Conservation (phyloP, 495 filamentous ascomycete species). For the Bathelium albidoporum region DNA sequence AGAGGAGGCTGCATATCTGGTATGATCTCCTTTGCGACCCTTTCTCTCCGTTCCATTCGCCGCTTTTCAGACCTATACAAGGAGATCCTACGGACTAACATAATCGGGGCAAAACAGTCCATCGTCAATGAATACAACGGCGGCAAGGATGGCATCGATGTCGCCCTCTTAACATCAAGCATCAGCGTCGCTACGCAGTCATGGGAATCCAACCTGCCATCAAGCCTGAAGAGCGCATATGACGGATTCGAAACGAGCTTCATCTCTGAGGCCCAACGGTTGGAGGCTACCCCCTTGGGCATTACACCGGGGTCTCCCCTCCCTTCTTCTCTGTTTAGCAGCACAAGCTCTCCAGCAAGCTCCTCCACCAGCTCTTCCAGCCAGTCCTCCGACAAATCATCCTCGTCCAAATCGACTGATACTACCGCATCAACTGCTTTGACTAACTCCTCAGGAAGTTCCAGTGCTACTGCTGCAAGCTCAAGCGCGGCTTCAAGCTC, state of each 20-base stretch:
- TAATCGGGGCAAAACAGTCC: not conserved
- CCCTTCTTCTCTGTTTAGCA: not conserved
- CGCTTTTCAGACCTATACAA: too few species aligned
- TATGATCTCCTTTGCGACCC: not conserved
- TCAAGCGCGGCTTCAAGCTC: not conserved
- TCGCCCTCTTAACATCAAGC: not conserved
- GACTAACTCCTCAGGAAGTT: not conserved
- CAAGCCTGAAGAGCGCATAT: not conserved
- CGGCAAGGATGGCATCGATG: not conserved
- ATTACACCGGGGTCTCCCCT: not conserved
- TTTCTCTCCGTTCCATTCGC: not conserved
- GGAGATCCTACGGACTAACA: not conserved
- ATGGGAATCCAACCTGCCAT: not conserved
- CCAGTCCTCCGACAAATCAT: not conserved
- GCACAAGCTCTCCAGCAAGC: not conserved
- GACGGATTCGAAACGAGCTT: slow-evolving; percentile 1
- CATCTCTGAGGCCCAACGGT: not conserved
- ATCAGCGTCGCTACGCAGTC: not conserved
- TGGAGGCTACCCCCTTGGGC: not conserved
- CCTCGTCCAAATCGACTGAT: not conserved
- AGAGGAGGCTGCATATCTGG: not conserved
- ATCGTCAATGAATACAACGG: not conserved
- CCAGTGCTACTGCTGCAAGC: not conserved
- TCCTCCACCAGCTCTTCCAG: not conserved
- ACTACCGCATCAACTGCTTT: not conserved